These are phyloP conservation scores for Takashimella koratensis DNA, from an alignment of 1,284 basidiomycete species.

Conservation along the genomic window DNA sequence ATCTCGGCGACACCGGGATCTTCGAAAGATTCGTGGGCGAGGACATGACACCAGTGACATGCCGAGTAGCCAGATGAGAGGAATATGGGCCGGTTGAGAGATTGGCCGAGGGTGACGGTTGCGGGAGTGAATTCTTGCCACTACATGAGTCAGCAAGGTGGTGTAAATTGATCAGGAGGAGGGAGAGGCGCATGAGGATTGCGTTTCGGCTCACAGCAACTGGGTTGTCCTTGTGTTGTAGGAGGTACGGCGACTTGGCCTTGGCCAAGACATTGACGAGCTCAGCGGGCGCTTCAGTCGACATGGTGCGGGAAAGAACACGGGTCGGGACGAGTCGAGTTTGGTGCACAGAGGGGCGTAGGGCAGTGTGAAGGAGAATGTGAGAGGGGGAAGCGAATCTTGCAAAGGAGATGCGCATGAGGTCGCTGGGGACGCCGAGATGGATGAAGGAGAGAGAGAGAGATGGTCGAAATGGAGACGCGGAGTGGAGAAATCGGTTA, in stretches of 20 bases:
- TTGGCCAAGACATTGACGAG: slow-evolving; percentile 44
- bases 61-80: slow-evolving; percentile 53
- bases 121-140: slow-evolving; percentile 53
- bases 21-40: slow-evolving; percentile 52
- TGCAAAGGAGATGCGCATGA: neutral
- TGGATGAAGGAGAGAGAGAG: neutral
- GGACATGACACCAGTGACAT: slow-evolving; percentile 45
- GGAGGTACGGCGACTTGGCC: slow-evolving; percentile 52
- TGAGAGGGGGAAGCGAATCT: too few relatives aligned
- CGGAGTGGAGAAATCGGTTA: too few relatives aligned
- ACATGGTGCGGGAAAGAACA: too few relatives aligned
- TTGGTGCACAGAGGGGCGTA: neutral
- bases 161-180: neutral
- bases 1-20: slow-evolving; percentile 49
- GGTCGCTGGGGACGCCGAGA: neutral
- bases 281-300: too few relatives aligned
- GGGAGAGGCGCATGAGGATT: neutral
- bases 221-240: slow-evolving; percentile 53
- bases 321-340: too few relatives aligned
- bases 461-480: too few relatives aligned
- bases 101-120: slow-evolving; percentile 49
- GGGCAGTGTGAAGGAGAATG: neutral
- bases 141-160: slow-evolving; percentile 14
- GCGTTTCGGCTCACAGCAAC: slow-evolving; percentile 30
- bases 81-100: slow-evolving; percentile 51